Percentiles rank a stretch among this genome's conserved stretches.
These are phyloP conservation scores for Mrakia gelida DNA, from an alignment of 768 basidiomycete genomes.

Conservation along the genomic window DNA sequence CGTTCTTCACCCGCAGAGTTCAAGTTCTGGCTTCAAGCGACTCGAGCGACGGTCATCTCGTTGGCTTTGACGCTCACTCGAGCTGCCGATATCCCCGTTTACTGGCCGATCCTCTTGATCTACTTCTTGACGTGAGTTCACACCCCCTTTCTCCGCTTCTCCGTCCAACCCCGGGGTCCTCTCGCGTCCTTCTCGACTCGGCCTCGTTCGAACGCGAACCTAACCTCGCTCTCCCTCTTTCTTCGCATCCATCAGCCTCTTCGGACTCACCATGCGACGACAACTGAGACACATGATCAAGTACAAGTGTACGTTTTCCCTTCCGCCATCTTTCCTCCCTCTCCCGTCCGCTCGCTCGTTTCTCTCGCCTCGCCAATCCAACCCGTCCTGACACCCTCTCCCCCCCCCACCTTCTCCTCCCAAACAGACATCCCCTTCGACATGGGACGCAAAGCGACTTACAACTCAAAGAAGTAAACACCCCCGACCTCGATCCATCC, in stretches of 20 bases:
- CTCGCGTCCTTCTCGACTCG: neutral
- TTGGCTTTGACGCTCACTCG: conserved; percentile 74
- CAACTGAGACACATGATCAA: conserved; percentile 88
- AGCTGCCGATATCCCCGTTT: conserved; percentile 91
- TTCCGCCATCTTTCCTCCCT: neutral
- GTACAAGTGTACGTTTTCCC: conserved; percentile 60
- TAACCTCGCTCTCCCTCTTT: neutral
- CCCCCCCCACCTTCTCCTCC: neutral
- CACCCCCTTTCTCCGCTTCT: conserved; percentile 27
- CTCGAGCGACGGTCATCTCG: conserved; percentile 78
- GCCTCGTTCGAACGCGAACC: neutral
- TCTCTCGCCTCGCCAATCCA: neutral
- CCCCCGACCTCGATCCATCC: neutral
- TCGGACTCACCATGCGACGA: conserved; percentile 31
- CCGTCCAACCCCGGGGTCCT: conserved; percentile 4
- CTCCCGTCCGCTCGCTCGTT: no score
- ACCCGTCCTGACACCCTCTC: neutral
- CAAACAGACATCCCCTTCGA: conserved; percentile 31
- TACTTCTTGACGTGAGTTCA: conserved; percentile 80
- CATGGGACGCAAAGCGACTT: conserved; percentile 31
- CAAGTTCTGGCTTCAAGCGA: conserved; percentile 72
- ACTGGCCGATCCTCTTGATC: conserved; percentile 96
- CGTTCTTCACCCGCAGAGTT: no score
- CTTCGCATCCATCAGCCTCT: conserved; percentile 19
- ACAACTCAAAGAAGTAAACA: conserved; percentile 11